Conservation (phyloP, 2,329 filamentous ascomycete genomes). For the Plenodomus lindquistii region DNA sequence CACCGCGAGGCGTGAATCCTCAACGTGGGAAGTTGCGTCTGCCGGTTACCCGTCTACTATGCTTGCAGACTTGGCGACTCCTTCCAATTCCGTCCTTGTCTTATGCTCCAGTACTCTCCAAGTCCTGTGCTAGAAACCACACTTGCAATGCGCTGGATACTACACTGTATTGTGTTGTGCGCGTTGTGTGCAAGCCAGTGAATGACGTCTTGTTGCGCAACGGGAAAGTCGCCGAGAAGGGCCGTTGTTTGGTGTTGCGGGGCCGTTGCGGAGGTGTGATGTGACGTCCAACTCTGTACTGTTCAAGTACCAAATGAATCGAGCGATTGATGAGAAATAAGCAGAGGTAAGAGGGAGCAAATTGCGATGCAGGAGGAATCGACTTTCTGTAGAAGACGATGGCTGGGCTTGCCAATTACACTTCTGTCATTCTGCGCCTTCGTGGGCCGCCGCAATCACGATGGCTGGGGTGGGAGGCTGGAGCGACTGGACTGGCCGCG, state of each 20-base stretch:
- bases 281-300: background rate
- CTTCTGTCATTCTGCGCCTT: background rate
- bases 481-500: slow-evolving; percentile 4
- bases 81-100: slow-evolving; percentile 1
- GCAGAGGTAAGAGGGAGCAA: background rate
- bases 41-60: slow-evolving; percentile 8
- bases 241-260: background rate
- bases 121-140: no score
- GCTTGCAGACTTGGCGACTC: slow-evolving; percentile 14
- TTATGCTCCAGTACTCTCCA: background rate
- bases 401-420: background rate
- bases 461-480: background rate
- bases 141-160: background rate
- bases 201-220: slow-evolving; percentile 18
- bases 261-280: background rate
- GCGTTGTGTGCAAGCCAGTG: slow-evolving; percentile 19
- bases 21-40: slow-evolving; percentile 6
- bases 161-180: background rate
- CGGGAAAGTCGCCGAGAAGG: background rate
- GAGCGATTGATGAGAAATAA: background rate
- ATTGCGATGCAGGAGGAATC: background rate
- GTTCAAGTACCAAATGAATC: background rate
- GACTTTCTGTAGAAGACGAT: background rate
- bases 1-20: slow-evolving; percentile 1
- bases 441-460: background rate